Base-by-base conservation (phyloP, 129 eudicot species). In the Dittrichia graveolens region DNA sequence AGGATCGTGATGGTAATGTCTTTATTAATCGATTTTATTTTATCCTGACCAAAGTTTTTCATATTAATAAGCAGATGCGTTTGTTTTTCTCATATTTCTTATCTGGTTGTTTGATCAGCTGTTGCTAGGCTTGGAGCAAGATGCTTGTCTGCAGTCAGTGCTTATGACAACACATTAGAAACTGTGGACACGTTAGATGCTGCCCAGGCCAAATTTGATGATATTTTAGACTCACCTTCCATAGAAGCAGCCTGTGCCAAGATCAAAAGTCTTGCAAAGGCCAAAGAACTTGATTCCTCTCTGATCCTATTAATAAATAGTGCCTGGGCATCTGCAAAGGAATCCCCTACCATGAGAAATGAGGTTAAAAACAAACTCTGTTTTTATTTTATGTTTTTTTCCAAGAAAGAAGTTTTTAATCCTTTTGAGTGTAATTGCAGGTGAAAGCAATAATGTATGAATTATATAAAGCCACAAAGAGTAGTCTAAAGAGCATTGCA, bases 261-360 rank as follows among this genome's bases (percentile, higher is more conserved):
- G 82, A 90, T 94, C 18, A 86, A 83, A 77, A 88, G 96, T 77
- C 89, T 94, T 65, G 98, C 98, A 40, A 94, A 94, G 85, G 75
- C 89, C 55, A 94, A 94, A 80, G 93, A 85, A 80, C 98, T 94
- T 1, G 97, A 94, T 73, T 94, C 98, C 19, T 94, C 98, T 42
- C 81, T 94, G 69, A 88, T 94, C 31, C 67, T 90, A 45, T 74
- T 94, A 72, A 94, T 94, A 54, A 90, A 90, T 65, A 84, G 93
- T 64, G 96, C 98, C 75, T 94, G 97, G 97, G 97, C 98, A 52
- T 81, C 92, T 3, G 98, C 98, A 67, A 94, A 86, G 79, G 98
- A 87, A 55, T 90, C 98, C 3, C 71, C 89, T 14, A 87, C 96
- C 70, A 94, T 94, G 98, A 94, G 73, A 83, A 84, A 84, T 67